These are phyloP conservation scores for Iberis pinnata DNA, from an alignment of 345 rosid genomes.

Conservation along the genomic window DNA sequence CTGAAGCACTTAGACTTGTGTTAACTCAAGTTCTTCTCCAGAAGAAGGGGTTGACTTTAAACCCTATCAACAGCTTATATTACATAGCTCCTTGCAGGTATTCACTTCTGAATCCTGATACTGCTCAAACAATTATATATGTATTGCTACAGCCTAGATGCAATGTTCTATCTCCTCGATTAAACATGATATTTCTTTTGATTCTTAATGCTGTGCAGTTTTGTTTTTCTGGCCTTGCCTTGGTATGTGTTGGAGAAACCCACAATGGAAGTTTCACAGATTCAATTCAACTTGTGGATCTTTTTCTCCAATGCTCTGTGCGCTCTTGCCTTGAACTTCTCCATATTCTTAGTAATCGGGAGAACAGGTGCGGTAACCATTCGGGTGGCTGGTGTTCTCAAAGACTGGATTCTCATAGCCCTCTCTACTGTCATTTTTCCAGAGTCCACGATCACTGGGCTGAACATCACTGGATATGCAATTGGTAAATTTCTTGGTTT, in stretches of 20 bases:
- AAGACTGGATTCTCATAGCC: slow-evolving; percentile 96
- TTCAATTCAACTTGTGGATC: slow-evolving; percentile 94
- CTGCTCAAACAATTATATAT: not conserved
- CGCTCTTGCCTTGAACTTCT: slow-evolving; percentile 84
- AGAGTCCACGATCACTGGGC: slow-evolving; percentile 84
- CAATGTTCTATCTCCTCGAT: slow-evolving; percentile 3
- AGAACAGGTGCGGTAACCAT: slow-evolving; percentile 95
- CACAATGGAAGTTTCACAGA: slow-evolving; percentile 65
- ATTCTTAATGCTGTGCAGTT: slow-evolving; percentile 47
- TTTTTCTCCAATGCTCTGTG: slow-evolving; percentile 93
- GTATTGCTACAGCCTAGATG: not conserved
- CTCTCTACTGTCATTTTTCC: slow-evolving; percentile 89
- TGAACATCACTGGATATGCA: slow-evolving; percentile 88
- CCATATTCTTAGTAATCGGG: slow-evolving; percentile 87
- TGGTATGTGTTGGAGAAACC: slow-evolving; percentile 91
- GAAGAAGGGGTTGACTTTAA: slow-evolving; percentile 81
- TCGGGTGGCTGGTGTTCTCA: slow-evolving; percentile 92
- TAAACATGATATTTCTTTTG: not conserved
- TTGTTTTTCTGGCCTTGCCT: slow-evolving; percentile 80
- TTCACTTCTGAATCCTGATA: not conserved
- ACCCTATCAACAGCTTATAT: slow-evolving; percentile 91
- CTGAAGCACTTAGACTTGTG: slow-evolving; percentile 94
- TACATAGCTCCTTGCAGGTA: slow-evolving; percentile 99
- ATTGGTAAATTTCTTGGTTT: slow-evolving; percentile 50
- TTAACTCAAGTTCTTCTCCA: slow-evolving; percentile 95